Evolutionary conservation across 2,329 filamentous ascomycete genomes (phyloP).

Genomic region (Aspergillus sp.): DNA sequence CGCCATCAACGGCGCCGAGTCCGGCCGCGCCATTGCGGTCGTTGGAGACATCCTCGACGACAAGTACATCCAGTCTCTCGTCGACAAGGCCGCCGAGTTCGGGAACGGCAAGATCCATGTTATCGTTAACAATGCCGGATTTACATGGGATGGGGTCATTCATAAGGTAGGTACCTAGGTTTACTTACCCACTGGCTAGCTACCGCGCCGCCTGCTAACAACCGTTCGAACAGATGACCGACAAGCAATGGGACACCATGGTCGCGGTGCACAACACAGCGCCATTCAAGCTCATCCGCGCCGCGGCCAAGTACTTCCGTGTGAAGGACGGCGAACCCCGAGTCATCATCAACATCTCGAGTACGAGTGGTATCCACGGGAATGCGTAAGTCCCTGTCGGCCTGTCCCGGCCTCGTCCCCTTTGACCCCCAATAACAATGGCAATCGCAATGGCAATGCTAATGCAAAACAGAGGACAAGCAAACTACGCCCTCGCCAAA

Average conservation of each 20-base stretch:
- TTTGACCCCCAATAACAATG: background rate
- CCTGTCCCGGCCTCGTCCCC: background rate
- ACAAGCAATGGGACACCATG: slow-evolving; percentile 91
- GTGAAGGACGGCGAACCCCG: slow-evolving; percentile 78
- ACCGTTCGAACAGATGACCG: slow-evolving; percentile 59
- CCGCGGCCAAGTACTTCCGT: slow-evolving; percentile 81
- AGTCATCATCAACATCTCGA: slow-evolving; percentile 75
- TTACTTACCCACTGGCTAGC: background rate
- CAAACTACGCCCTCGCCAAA: slow-evolving; percentile 85
- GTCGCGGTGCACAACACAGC: slow-evolving; percentile 79
- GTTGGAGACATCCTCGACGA: slow-evolving; percentile 74
- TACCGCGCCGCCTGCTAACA: background rate
- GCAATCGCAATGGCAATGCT: background rate
- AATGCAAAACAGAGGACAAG: slow-evolving; percentile 59
- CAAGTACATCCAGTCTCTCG: slow-evolving; percentile 68
- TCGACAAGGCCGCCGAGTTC: slow-evolving; percentile 74
- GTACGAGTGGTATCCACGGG: slow-evolving; percentile 77
- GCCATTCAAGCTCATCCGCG: slow-evolving; percentile 79
- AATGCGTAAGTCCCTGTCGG: slow-evolving; percentile 57
- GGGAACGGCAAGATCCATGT: slow-evolving; percentile 86
- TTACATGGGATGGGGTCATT: slow-evolving; percentile 90
- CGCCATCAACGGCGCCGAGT: slow-evolving; percentile 64
- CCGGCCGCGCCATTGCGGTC: slow-evolving; percentile 68
- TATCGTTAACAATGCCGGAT: slow-evolving; percentile 88
- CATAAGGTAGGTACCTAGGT: slow-evolving; percentile 67